Percentiles rank a stretch among this genome's conserved stretches.
phyloP scores from a whole-genome alignment of 1,139 yeast genomes.

The Suhomyces kunorum region DNA sequence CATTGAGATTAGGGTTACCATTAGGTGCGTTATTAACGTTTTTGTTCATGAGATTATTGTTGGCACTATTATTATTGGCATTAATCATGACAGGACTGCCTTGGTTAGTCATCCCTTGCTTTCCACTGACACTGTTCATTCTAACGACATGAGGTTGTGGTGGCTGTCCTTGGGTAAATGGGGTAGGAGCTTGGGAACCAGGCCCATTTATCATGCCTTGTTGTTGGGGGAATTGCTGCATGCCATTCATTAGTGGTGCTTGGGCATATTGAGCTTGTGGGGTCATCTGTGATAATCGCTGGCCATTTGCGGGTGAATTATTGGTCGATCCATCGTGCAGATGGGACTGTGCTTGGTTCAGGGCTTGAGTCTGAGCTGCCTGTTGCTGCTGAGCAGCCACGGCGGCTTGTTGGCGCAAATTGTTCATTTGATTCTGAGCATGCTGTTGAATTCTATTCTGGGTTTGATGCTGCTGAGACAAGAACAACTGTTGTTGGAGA shows the following conservation, averaged over 20 bases:
- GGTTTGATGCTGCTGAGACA: slow-evolving; percentile 26
- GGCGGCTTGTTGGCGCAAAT: slow-evolving; percentile 48
- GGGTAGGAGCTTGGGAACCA: slow-evolving; percentile 10
- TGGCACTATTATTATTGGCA: slow-evolving; percentile 5
- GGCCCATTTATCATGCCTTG: slow-evolving; percentile 12
- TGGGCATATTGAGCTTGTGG: slow-evolving; percentile 23
- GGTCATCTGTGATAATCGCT: slow-evolving; percentile 21
- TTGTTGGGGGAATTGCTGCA: slow-evolving; percentile 21
- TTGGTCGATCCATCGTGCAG: slow-evolving; percentile 20
- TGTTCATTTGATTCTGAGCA: slow-evolving; percentile 55
- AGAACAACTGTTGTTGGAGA: slow-evolving; percentile 29
- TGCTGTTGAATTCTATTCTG: slow-evolving; percentile 48
- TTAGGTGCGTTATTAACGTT: slow-evolving; percentile 6
- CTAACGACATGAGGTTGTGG: slow-evolving; percentile 20
- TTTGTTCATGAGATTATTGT: slow-evolving; percentile 12
- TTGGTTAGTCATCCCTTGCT: slow-evolving; percentile 11
- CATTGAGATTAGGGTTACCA: slow-evolving; percentile 9
- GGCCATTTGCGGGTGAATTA: slow-evolving; percentile 25
- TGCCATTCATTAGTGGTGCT: slow-evolving; percentile 21
- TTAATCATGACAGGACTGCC: slow-evolving; percentile 15
- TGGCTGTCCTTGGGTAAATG: slow-evolving; percentile 12
- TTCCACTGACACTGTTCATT: slow-evolving; percentile 19
- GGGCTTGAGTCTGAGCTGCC: slow-evolving; percentile 17
- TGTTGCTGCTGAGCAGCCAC: slow-evolving; percentile 35
- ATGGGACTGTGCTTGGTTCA: slow-evolving; percentile 18